phyloP scores from a whole-genome alignment of 2,329 filamentous ascomycete genomes.

The Venturia pyrina region DNA sequence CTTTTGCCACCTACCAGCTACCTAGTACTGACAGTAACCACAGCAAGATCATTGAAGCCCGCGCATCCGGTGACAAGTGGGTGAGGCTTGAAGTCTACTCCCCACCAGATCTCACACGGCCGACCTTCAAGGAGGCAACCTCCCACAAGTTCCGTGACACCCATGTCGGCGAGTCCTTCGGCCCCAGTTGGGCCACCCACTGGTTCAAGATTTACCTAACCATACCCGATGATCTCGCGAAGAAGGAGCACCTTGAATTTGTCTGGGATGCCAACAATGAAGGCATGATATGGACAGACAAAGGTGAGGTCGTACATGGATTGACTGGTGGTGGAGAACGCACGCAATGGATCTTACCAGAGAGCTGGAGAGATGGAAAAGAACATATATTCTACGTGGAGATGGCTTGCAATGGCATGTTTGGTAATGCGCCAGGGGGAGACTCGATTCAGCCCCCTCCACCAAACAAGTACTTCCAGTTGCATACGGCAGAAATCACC shows the following conservation, averaged over 20 bases:
- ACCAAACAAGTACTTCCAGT: constrained; percentile 69
- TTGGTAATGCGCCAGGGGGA: constrained; percentile 78
- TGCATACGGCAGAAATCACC: constrained; percentile 73
- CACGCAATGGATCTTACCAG: constrained; percentile 81
- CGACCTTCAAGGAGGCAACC: constrained; percentile 75
- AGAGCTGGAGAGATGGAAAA: constrained; percentile 71
- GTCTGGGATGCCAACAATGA: constrained; percentile 96
- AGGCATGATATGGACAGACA: constrained; percentile 83
- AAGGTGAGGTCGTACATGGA: constrained; percentile 85
- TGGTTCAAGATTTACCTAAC: constrained; percentile 85
- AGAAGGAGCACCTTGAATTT: constrained; percentile 80
- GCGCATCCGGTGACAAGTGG: constrained; percentile 57
- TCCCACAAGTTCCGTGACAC: constrained; percentile 68
- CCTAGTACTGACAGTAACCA: not conserved
- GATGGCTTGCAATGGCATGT: constrained; percentile 99
- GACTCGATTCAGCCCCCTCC: constrained; percentile 82
- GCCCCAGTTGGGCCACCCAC: constrained; percentile 93
- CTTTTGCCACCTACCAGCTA: constrained; percentile 3
- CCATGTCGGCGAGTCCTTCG: constrained; percentile 68
- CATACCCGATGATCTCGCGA: constrained; percentile 59
- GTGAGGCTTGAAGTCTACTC: constrained; percentile 82
- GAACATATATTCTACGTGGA: constrained; percentile 89
- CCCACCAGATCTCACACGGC: constrained; percentile 67
- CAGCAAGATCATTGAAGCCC: constrained; percentile 64
- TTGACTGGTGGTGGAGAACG: constrained; percentile 84